phyloP scores from a whole-genome alignment of 106 monocot genomes.

The Phalaenopsis aphrodite region DNA sequence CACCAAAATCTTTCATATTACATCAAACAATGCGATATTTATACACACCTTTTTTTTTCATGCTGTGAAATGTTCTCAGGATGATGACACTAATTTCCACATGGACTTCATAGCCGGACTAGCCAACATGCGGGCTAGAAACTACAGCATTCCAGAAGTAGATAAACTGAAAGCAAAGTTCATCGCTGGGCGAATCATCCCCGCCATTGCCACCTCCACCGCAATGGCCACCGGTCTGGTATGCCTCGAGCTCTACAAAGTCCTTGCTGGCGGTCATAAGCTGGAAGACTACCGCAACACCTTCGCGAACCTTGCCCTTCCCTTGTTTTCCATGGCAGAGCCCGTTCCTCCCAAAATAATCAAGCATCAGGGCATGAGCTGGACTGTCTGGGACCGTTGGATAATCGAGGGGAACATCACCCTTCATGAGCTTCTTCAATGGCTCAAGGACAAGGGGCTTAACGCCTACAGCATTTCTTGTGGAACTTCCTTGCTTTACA shows the following conservation, averaged over 20 bases:
- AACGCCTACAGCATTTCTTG: slow-evolving; percentile 58
- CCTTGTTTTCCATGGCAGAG: slow-evolving; percentile 31
- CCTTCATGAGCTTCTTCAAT: slow-evolving; percentile 49
- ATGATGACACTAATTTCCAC: slow-evolving; percentile 33
- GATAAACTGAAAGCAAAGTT: slow-evolving; percentile 44
- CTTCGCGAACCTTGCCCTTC: slow-evolving; percentile 36
- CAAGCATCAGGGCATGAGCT: slow-evolving; percentile 31
- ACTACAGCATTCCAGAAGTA: slow-evolving; percentile 39
- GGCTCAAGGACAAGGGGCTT: slow-evolving; percentile 50
- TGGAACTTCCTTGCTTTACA: slow-evolving; percentile 48
- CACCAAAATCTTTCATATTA: too few relatives aligned
- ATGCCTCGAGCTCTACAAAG: slow-evolving; percentile 42
- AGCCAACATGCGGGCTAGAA: slow-evolving; percentile 41
- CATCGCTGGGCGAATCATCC: slow-evolving; percentile 34
- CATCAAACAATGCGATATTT: background rate
- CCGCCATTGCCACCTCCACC: slow-evolving; percentile 32
- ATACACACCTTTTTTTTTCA: background rate
- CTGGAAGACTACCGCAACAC: slow-evolving; percentile 39
- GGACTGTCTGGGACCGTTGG: slow-evolving; percentile 49
- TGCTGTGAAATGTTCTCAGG: slow-evolving; percentile 12
- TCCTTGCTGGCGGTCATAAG: slow-evolving; percentile 20
- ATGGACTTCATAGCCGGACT: slow-evolving; percentile 39
- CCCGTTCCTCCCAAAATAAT: slow-evolving; percentile 31
- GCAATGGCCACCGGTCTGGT: slow-evolving; percentile 40
- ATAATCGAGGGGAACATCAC: slow-evolving; percentile 36